phyloP scores from a whole-genome alignment of 2,329 filamentous ascomycete species.

The Coniosporium tulheliwenetii region DNA sequence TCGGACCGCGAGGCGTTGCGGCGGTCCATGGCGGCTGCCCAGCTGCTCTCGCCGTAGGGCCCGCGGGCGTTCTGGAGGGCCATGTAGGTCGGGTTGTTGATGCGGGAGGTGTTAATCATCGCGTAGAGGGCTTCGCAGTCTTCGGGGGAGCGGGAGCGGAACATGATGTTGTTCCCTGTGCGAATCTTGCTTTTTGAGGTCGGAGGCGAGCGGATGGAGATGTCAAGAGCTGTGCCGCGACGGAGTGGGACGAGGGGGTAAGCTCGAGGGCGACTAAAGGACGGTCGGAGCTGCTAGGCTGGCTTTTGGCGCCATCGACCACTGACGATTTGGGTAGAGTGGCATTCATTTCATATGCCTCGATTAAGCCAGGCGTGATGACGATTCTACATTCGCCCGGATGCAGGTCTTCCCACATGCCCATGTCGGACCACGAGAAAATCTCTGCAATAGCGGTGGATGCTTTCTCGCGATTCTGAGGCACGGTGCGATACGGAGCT shows the following conservation, averaged over 20 bases:
- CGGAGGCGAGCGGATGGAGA: conserved; percentile 82
- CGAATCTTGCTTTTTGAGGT: conserved; percentile 55
- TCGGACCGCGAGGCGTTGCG: conserved; percentile 25
- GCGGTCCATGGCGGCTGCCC: conserved; percentile 35
- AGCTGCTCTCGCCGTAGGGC: conserved; percentile 30
- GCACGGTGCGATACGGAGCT: conserved; percentile 43
- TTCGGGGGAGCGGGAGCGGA: conserved; percentile 60
- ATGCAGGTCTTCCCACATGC: conserved; percentile 44
- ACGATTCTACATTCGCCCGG: conserved; percentile 47
- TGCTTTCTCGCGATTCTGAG: conserved; percentile 27
- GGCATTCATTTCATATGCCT: conserved; percentile 42
- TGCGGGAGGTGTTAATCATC: conserved; percentile 73
- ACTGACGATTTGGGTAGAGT: conserved; percentile 20
- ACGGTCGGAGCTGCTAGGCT: conserved; percentile 16
- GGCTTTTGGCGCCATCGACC: conserved; percentile 22
- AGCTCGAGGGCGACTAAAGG: conserved; percentile 62
- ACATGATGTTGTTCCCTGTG: conserved; percentile 67
- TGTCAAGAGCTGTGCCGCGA: conserved; percentile 81
- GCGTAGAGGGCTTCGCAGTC: conserved; percentile 75
- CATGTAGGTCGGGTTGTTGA: conserved; percentile 87
- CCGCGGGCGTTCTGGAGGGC: conserved; percentile 57
- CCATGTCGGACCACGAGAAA: conserved; percentile 48
- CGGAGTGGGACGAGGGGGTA: conserved; percentile 83
- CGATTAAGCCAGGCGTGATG: conserved; percentile 47
- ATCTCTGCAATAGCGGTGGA: conserved; percentile 42